Conservation (phyloP, 805 yeast genomes). For the Metschnikowia aberdeeniae region DNA sequence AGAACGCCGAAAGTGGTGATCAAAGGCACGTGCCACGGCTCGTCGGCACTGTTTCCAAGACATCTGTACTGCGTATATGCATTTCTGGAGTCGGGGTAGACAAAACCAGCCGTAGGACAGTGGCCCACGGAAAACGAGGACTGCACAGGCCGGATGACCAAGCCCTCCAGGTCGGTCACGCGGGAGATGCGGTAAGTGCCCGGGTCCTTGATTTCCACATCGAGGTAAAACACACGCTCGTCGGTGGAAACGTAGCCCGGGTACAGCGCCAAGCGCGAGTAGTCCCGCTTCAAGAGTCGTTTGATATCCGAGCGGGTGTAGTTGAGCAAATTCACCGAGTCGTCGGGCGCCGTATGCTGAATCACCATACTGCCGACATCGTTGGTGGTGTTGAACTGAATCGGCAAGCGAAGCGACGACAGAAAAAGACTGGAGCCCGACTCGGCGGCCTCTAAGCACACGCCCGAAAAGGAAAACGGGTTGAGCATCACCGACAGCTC, state of each 20-base stretch:
- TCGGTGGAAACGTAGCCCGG: slow-evolving; percentile 27
- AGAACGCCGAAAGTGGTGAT: slow-evolving; percentile 70
- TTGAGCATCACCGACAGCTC: slow-evolving; percentile 84
- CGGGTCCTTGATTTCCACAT: slow-evolving; percentile 59
- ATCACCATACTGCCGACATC: slow-evolving; percentile 67
- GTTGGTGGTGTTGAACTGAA: slow-evolving; percentile 75
- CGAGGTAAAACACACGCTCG: slow-evolving; percentile 50
- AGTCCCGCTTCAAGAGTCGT: slow-evolving; percentile 29
- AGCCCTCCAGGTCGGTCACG: slow-evolving; percentile 62
- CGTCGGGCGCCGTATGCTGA: slow-evolving; percentile 53
- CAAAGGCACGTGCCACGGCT: slow-evolving; percentile 37
- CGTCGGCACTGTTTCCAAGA: slow-evolving; percentile 37
- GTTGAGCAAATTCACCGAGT: slow-evolving; percentile 44
- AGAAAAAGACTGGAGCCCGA: slow-evolving; percentile 17
- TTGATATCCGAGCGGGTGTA: slow-evolving; percentile 57
- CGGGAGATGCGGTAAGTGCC: slow-evolving; percentile 73
- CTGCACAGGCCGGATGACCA: slow-evolving; percentile 56
- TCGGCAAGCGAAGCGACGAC: slow-evolving; percentile 50
- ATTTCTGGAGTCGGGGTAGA: slow-evolving; percentile 27
- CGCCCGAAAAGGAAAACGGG: slow-evolving; percentile 57
- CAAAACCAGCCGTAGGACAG: slow-evolving; percentile 72
- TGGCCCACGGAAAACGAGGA: slow-evolving; percentile 62
- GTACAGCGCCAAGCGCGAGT: slow-evolving; percentile 26
- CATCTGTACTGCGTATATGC: slow-evolving; percentile 48
- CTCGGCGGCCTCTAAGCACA: slow-evolving; percentile 51